A percentile compares a stretch with the other conserved stretches of the same genome.
Conservation (phyloP, 768 basidiomycete genomes). For the Crassisporium funariophilum region DNA sequence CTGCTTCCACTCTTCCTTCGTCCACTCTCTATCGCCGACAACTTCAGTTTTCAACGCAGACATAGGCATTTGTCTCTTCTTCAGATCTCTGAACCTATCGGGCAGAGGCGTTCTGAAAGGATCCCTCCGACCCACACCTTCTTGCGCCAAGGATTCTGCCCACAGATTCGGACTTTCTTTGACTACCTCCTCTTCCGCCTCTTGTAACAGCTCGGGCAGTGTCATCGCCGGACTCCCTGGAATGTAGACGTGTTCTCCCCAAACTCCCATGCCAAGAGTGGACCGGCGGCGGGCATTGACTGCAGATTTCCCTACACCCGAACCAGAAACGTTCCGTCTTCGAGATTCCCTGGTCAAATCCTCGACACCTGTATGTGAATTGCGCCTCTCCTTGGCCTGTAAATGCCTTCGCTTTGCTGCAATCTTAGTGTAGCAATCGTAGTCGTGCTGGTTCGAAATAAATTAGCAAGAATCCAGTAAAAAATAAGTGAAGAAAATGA, state of each 20-base stretch:
- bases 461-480: constrained; percentile 5
- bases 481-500: constrained; percentile 7
- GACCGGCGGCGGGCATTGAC: constrained; percentile 25
- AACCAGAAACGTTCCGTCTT: constrained; percentile 33
- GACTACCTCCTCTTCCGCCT: constrained; percentile 57
- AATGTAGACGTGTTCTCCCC: constrained; percentile 55
- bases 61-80: not conserved
- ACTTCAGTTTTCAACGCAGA: not conserved
- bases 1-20: constrained; percentile 77
- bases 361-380: constrained; percentile 33
- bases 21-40: constrained; percentile 49
- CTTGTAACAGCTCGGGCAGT: constrained; percentile 55
- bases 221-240: constrained; percentile 57
- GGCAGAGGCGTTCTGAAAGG: constrained; percentile 32
- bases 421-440: constrained; percentile 74
- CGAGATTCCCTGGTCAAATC: constrained; percentile 34
- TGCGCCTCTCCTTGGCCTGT: constrained; percentile 29
- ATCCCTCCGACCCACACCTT: constrained; percentile 13
- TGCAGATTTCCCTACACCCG: constrained; percentile 34
- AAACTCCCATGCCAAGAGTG: constrained; percentile 43
- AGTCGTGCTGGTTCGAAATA: constrained; percentile 67
- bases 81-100: constrained; percentile 1
- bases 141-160: not conserved
- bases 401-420: constrained; percentile 34
- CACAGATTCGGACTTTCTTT: constrained; percentile 11